Evolutionary conservation across 1,284 basidiomycete species (phyloP).

Genomic region (Marasmius fiardii): DNA sequence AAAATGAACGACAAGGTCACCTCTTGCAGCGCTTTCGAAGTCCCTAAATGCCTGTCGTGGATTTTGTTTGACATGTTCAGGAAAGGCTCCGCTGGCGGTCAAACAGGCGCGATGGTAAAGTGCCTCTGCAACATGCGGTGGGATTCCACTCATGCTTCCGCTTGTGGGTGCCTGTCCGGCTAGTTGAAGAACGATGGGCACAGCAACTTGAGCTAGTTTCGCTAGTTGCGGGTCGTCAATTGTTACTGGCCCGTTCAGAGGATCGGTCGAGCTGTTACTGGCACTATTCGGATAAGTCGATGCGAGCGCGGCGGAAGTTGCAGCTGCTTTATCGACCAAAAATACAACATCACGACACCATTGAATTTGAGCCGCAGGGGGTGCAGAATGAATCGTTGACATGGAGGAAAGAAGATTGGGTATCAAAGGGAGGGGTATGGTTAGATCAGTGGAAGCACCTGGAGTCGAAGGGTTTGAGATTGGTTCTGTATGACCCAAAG

Average conservation of each 20-base stretch:
- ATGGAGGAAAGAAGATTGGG: slow-evolving; percentile 48
- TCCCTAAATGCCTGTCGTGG: slow-evolving; percentile 84
- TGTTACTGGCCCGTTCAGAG: slow-evolving; percentile 45
- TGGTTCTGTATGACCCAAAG: neutral
- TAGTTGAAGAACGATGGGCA: slow-evolving; percentile 58
- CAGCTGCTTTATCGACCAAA: slow-evolving; percentile 57
- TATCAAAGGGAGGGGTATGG: slow-evolving; percentile 62
- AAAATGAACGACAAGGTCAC: neutral
- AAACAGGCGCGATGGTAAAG: slow-evolving; percentile 74
- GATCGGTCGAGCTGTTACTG: slow-evolving; percentile 23
- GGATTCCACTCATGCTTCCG: slow-evolving; percentile 27
- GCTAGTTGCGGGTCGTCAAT: slow-evolving; percentile 64
- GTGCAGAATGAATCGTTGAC: slow-evolving; percentile 42
- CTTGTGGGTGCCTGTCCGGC: slow-evolving; percentile 30
- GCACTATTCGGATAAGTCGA: neutral
- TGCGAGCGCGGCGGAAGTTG: slow-evolving; percentile 24
- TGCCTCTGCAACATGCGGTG: slow-evolving; percentile 64
- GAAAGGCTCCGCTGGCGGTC: slow-evolving; percentile 64
- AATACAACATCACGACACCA: slow-evolving; percentile 83
- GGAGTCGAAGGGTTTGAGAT: slow-evolving; percentile 24
- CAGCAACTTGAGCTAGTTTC: slow-evolving; percentile 62
- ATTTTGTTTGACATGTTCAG: slow-evolving; percentile 59
- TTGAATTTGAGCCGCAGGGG: slow-evolving; percentile 53
- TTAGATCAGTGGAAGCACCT: slow-evolving; percentile 37
- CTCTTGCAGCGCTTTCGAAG: slow-evolving; percentile 78